Base-by-base conservation (phyloP, 1,284 basidiomycete genomes). In the Sanghuangporus weigelae region DNA sequence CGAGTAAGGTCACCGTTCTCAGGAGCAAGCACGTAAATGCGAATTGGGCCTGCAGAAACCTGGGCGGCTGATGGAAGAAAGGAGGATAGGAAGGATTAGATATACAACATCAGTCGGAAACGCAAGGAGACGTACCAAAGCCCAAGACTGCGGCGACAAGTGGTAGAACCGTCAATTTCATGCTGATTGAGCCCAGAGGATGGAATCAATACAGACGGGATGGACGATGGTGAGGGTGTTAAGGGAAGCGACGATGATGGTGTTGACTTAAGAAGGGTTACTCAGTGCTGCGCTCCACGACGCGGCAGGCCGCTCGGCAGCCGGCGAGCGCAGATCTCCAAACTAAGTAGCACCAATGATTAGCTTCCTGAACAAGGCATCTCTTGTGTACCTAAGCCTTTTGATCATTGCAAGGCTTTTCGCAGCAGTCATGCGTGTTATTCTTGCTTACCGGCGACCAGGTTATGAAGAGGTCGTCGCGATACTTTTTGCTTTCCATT, bases 1-100 rank as follows among this genome's bases (percentile, higher is more conserved):
- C 19, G 35, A 7, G 48, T 19, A 16, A 40, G 48, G 31, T 38
- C 39, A 12, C 56, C 12, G n/a, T 51, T 16, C 48, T 59, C 59
- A 16, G 62, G 58, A 50, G 61, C 48, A 42, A 66, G 36, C 3
- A 66, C 57, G 19, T 59, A 60, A 58, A 66, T 44, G 19, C 62
- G 57, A 23, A 66, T 48, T 23, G 65, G 65, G n/a, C 65, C 55
- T 12, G 65, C 65, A 36, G 61, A 54, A 14, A 63, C 65, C 46
- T 66, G 65, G 39, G 62, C 44, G 44, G 62, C 61, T 63, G 46
- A 36, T 40, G 42, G 3, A 23, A 38, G 23, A 38, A 46, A 46
- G 21, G 44, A 11, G 21, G 16, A 16, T 7, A n/a, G 12, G 21
- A 12, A 46, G 44, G 7, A 46, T n/a, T 46, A 46, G 21, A 8